Base-by-base conservation (phyloP, 2,329 filamentous ascomycete species). In the Fusarium abutilonis region DNA sequence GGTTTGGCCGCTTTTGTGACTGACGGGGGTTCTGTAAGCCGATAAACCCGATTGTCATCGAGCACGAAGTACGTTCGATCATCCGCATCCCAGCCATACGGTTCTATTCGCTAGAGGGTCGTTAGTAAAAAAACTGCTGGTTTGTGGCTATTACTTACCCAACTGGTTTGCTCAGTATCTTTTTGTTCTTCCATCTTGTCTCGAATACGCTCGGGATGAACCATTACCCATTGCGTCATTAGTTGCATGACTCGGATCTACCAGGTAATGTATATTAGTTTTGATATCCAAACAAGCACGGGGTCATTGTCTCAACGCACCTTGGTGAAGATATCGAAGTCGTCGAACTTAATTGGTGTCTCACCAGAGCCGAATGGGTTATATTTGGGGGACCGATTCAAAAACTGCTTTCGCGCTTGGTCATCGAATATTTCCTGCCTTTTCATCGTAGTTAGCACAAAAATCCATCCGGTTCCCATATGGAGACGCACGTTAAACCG, bases 21-120 rank as follows among this genome's bases (percentile, higher is more conserved):
- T 6, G 82, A 77, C 7, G 86, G 86, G 23, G 89, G 84, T 57
- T 96, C 91, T n/a, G 91, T 92, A 60, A 90, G 83, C 52, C 93
- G 90, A 74, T 99, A 99, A 38, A 99, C 81, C 61, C 95, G 86
- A 70, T 97, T 96, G 74, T 99, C 95, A 69, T 98, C 94, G 4
- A 99, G 84, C 4, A 98, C 89, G 71, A 90, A 96, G 73, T 98
- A 96, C 32, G 88, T 88, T 34, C 92, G 89, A 64, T 96, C 93
- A 42, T 97, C 83, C 19, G 87, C 83, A 74, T 99, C 95, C 87
- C 92, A 98, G 9, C 95, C 95, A 61, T 90, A 88, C 0, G 91
- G 89, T 70, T 94, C 91, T 66, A 95, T 92, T 57, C 88, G 82
- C 87, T 89, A 49, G 9, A 17, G 6, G 13, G 5, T 8, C 19